Evolutionary conservation across 108 stramenopile species (phyloP).

Genomic region (Pseudonitzschia pungens): DNA sequence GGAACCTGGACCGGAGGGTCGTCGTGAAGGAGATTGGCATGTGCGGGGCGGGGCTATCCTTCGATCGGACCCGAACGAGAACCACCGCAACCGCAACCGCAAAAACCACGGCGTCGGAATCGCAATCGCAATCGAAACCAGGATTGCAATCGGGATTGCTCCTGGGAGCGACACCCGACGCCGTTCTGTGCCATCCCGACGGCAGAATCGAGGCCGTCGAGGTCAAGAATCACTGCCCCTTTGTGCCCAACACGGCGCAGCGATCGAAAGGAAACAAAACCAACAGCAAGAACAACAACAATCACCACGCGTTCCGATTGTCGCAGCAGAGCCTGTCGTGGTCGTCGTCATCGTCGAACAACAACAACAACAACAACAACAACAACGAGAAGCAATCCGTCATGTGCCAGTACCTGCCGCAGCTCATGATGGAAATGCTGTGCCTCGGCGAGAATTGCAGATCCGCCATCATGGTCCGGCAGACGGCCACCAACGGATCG

Average conservation of each 20-base stretch:
- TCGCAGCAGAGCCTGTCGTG: conserved; percentile 26
- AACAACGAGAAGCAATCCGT: conserved; percentile 9
- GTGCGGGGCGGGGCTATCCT: conserved; percentile 76
- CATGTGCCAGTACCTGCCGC: conserved; percentile 71
- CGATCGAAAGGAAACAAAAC: conserved; percentile 16
- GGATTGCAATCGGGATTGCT: conserved; percentile 22
- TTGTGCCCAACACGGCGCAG: conserved; percentile 32
- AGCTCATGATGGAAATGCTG: conserved; percentile 87
- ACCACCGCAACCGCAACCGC: too few relatives aligned
- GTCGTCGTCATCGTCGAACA: too few relatives aligned
- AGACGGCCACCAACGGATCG: conserved; percentile 79
- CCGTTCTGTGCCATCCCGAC: conserved; percentile 63
- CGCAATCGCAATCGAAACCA: too few relatives aligned
- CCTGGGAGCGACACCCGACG: conserved; percentile 86
- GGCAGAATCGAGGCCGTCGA: conserved; percentile 77
- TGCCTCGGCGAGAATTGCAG: conserved; percentile 65
- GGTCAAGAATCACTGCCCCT: conserved; percentile 92
- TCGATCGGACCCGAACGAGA: conserved; percentile 38
- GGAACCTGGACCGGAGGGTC: conserved; percentile 38
- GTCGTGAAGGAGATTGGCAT: conserved; percentile 75
- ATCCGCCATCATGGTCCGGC: conserved; percentile 83
- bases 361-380: conserved; percentile 7
- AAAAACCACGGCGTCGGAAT: too few relatives aligned
- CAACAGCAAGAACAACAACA: conserved; percentile 17
- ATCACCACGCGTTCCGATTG: conserved; percentile 31